Evolutionary conservation across 1,139 yeast species (phyloP), one percentile per base, ranked within the genome.

Genomic region (Kurtzmaniella quercitrusa): DNA sequence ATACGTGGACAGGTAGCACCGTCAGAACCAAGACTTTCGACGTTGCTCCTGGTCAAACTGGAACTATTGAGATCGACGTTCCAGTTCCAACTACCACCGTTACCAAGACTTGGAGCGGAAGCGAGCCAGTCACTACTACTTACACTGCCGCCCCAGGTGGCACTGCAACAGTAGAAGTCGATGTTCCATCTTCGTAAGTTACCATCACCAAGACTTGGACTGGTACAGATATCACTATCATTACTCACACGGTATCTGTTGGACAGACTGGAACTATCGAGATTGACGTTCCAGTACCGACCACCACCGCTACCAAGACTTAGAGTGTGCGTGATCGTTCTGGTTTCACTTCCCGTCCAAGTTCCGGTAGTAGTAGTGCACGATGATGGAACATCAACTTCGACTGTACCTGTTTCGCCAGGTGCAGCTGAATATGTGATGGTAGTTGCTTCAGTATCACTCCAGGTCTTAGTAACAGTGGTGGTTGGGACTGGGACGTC

Each of bases 401-500:
- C n/a, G n/a, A n/a, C n/a, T n/a, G n/a, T n/a, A n/a, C n/a, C n/a
- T n/a, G n/a, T n/a, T n/a, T n/a, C n/a, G n/a, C n/a, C n/a, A n/a
- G n/a, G n/a, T n/a, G n/a, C n/a, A n/a, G n/a, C n/a, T n/a, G n/a
- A n/a, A n/a, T n/a, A n/a, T n/a, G n/a, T n/a, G n/a, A n/a, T n/a
- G n/a, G n/a, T n/a, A n/a, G n/a, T n/a, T n/a, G n/a, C n/a, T n/a
- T n/a, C n/a, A n/a, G n/a, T n/a, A n/a, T n/a, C n/a, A n/a, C n/a
- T n/a, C n/a, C n/a, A n/a, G n/a, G n/a, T n/a, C n/a, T n/a, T n/a
- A n/a, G n/a, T n/a, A n/a, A n/a, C n/a, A n/a, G n/a, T n/a, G n/a
- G n/a, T n/a, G n/a, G n/a, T n/a, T n/a, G n/a, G n/a, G n/a, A 42
- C 34, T n/a, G 57, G 57, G 17, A 51, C 50, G 8, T 51, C 52